Percentiles rank a stretch among this genome's conserved stretches.
Evolutionary conservation across 306 rosid genomes (phyloP).

Genomic region (Castanopsis chinensis): DNA sequence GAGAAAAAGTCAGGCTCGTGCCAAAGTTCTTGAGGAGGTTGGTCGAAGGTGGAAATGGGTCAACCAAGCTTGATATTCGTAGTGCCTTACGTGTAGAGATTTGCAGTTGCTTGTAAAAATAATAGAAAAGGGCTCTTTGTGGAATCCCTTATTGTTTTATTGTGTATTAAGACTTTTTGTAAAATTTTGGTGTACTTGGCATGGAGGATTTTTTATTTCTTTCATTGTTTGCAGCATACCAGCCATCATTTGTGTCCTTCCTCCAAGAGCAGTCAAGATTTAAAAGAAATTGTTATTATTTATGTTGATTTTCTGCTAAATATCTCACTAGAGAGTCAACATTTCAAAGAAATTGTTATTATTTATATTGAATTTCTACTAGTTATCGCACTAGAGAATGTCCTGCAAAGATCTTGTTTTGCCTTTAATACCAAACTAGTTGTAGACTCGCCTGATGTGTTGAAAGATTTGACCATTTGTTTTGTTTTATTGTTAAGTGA

Average conservation of each 20-base stretch:
- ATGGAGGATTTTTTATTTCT: not conserved
- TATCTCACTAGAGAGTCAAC: no score
- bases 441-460: no score
- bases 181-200: not conserved
- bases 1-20: slow-evolving; percentile 76
- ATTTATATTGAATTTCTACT: no score
- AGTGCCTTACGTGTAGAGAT: slow-evolving; percentile 21
- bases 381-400: no score
- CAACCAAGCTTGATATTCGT: slow-evolving; percentile 41
- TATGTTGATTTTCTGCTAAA: no score
- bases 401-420: no score
- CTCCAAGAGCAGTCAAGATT: not conserved
- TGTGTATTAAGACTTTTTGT: slow-evolving; percentile 13
- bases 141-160: slow-evolving; percentile 9
- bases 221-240: slow-evolving; percentile 1
- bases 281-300: not conserved
- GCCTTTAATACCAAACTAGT: no score
- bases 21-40: slow-evolving; percentile 86
- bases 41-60: slow-evolving; percentile 93
- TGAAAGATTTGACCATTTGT: no score
- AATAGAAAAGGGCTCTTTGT: slow-evolving; percentile 8
- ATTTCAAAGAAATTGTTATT: not conserved
- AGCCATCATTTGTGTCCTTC: not conserved
- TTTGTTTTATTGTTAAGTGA: no score
- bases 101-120: not conserved